Percentiles rank a stretch among this genome's conserved stretches.
Evolutionary conservation across 2,329 filamentous ascomycete species (phyloP).

Genomic region (Apiospora kogelbergensis): DNA sequence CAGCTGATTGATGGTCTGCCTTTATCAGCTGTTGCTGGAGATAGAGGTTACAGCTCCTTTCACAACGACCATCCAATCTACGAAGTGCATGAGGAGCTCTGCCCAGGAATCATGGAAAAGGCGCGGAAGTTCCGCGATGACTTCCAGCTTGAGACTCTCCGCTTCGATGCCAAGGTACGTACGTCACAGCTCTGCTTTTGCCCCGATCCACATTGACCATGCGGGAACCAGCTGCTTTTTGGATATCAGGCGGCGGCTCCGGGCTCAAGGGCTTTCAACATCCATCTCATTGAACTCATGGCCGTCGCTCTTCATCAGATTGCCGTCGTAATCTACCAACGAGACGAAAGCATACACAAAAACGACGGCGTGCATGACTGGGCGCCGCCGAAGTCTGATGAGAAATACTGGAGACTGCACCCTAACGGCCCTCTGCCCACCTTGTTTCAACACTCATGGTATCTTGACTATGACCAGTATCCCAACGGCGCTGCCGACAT

Average conservation of each 20-base stretch:
- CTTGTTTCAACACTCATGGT: background rate
- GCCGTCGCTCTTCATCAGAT: background rate
- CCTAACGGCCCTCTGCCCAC: background rate
- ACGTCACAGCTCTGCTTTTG: background rate
- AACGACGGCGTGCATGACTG: background rate
- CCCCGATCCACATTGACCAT: no score
- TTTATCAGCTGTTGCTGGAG: background rate
- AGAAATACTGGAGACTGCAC: background rate
- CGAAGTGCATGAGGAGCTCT: background rate
- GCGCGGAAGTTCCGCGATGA: background rate
- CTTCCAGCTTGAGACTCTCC: background rate
- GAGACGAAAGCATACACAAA: background rate
- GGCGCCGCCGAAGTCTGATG: background rate
- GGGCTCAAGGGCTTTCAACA: background rate
- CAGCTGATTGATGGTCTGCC: background rate
- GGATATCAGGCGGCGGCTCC: background rate
- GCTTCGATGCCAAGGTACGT: background rate
- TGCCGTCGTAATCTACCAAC: background rate
- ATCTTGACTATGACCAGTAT: background rate
- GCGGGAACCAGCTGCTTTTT: background rate
- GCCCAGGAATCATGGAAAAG: background rate
- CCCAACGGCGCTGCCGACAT: background rate
- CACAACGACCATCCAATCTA: background rate
- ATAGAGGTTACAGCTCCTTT: background rate
- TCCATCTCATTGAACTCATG: background rate